These are phyloP conservation scores for Malus sylvestris DNA, from an alignment of 306 rosid species.

Conservation along the genomic window DNA sequence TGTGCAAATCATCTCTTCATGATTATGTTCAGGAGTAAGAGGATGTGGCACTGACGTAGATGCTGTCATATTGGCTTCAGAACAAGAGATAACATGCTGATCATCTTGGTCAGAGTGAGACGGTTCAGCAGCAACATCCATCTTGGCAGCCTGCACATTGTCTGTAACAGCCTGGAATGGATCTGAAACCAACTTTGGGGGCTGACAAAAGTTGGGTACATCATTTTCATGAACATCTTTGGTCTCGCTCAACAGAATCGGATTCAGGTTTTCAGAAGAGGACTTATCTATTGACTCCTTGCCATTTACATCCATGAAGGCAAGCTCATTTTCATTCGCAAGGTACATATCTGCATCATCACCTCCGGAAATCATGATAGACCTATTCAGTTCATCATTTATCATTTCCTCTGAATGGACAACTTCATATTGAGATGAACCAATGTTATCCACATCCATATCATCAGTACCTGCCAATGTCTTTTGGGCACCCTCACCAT, in stretches of 20 bases:
- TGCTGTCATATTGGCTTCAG: slow-evolving; percentile 24
- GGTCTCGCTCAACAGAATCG: slow-evolving; percentile 37
- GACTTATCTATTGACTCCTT: slow-evolving; percentile 32
- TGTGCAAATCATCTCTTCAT: slow-evolving; percentile 30
- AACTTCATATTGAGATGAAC: slow-evolving; percentile 3
- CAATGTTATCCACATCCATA: slow-evolving; percentile 20
- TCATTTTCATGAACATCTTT: slow-evolving; percentile 31
- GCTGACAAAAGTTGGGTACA: slow-evolving; percentile 16
- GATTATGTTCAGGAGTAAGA: slow-evolving; percentile 12
- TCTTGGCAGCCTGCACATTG: slow-evolving; percentile 5
- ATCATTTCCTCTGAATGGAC: background rate
- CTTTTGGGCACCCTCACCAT: slow-evolving; percentile 7
- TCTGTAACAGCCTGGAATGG: slow-evolving; percentile 14
- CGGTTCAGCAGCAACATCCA: slow-evolving; percentile 17
- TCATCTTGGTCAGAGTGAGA: slow-evolving; percentile 22
- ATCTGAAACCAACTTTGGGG: slow-evolving; percentile 22
- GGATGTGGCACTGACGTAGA: slow-evolving; percentile 18
- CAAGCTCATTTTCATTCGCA: slow-evolving; percentile 26
- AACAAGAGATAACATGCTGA: slow-evolving; percentile 12
- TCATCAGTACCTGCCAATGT: slow-evolving; percentile 5
- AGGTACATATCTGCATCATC: slow-evolving; percentile 23
- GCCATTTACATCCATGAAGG: slow-evolving; percentile 31
- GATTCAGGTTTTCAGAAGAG: slow-evolving; percentile 24
- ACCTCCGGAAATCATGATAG: slow-evolving; percentile 20
- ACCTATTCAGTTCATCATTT: slow-evolving; percentile 20